Evolutionary conservation across 805 yeast genomes (phyloP), one percentile per base, ranked within the genome.

Genomic region (Candida adriatica): DNA sequence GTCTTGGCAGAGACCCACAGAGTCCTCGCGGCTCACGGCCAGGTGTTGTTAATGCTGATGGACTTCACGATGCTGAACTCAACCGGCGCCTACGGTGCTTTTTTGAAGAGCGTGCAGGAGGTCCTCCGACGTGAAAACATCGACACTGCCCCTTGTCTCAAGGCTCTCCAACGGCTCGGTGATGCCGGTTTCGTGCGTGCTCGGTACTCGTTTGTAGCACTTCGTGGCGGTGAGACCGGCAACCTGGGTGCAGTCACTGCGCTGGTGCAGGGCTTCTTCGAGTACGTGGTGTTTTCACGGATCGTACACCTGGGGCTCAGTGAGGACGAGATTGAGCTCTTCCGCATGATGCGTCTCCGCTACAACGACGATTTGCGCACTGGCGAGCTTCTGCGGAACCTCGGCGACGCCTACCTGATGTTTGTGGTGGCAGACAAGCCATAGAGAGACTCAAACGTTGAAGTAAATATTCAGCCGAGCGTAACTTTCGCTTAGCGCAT

Each of bases 341-440:
- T 48, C 26, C 37, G 29, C 21, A 30, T 39, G 15, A 19, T 48
- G 31, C 42, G 42, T 24, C 8, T 43, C 2, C 39, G 42, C 16
- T 49, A 43, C 22, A 46, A 49, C 34, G 29, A 34, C 8, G 48
- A 44, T 16, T 8, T 36, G 6, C 32, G 43, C 16, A 32, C 32
- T 14, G 53, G 52, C 3, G 29, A 34, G 9, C 21, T 46, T 3
- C 9, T 43, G 6, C 44, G 41, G 14, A 46, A 37, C 6, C 39
- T 43, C 29, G 55, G 55, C 1, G 53, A 49, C 28, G 11, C 34
- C 3, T 51, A 49, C 34, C 42, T 34, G 16, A 49, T 51, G 54
- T 34, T 47, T 24, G 32, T 33, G 5, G 30, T 45, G 18, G 46
- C 45, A 2, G 35, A 39, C 14, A 49, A 49, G 29, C 26, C 31